Percentiles rank a stretch among this genome's conserved stretches.
phyloP scores from a whole-genome alignment of 257 asterid species.

The Gardenia jasminoides region DNA sequence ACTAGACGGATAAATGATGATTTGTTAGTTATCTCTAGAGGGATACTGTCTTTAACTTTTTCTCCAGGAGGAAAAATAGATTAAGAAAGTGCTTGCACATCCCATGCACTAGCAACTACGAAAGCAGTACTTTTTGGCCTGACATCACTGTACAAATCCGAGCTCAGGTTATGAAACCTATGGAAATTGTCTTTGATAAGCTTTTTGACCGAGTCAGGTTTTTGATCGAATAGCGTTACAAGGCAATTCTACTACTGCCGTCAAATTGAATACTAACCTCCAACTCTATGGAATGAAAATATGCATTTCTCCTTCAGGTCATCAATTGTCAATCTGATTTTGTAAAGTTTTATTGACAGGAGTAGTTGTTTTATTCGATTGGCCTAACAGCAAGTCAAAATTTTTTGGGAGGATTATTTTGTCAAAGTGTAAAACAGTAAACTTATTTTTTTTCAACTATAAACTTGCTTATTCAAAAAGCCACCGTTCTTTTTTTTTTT shows the following conservation, averaged over 20 bases:
- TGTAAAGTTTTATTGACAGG: background rate
- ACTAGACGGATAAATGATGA: no score
- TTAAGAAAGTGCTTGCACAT: no score
- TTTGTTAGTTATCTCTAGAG: no score
- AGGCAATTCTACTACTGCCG: background rate
- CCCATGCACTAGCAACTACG: background rate
- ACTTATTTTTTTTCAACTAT: no score
- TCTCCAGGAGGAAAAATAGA: no score
- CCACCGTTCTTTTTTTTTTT: no score
- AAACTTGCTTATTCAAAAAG: background rate
- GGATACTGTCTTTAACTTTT: no score
- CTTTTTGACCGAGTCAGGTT: background rate
- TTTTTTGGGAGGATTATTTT: background rate
- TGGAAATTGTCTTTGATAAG: no score
- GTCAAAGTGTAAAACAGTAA: background rate
- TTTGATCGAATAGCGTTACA: background rate
- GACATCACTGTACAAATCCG: background rate
- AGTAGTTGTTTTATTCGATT: no score
- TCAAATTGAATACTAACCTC: background rate
- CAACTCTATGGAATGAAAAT: background rate
- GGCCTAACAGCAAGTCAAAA: background rate
- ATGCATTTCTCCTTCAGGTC: background rate
- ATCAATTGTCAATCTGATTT: no score
- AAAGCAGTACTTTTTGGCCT: background rate
- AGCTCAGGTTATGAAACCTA: background rate